Evolutionary conservation across 176 grass and related monocot species (phyloP).

Genomic region (Melocanna baccifera): DNA sequence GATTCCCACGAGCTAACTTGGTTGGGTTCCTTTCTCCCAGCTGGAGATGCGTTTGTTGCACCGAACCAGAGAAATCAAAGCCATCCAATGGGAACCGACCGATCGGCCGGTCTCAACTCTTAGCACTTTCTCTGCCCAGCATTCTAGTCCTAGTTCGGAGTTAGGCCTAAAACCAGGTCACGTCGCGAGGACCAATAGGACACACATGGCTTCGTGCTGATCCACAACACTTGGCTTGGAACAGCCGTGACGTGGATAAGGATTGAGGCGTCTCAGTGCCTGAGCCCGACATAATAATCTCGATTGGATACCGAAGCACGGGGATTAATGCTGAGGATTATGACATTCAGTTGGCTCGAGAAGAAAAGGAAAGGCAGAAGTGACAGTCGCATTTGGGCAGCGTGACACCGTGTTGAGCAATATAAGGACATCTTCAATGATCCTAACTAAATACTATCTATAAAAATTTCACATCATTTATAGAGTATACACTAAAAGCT

Average conservation of each 20-base stretch:
- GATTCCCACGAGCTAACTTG: not conserved
- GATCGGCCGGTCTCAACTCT: not conserved
- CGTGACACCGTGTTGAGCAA: conserved; percentile 13
- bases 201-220: not conserved
- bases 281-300: not conserved
- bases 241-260: not conserved
- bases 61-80: not conserved
- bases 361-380: not conserved
- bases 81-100: not conserved
- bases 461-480: too few relatives aligned
- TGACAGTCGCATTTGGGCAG: not conserved
- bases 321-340: not conserved
- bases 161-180: not conserved
- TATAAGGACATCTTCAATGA: too few relatives aligned
- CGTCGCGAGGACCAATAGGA: not conserved
- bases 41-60: not conserved
- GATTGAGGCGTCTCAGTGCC: not conserved
- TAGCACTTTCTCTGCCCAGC: not conserved
- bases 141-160: not conserved
- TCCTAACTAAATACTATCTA: too few relatives aligned
- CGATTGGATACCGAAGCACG: not conserved
- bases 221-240: conserved; percentile 12
- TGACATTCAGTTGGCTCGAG: not conserved
- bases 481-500: too few relatives aligned
- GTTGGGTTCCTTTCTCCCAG: not conserved